Conservation (phyloP, 2,329 filamentous ascomycete genomes). For the Fusarium sp. region DNA sequence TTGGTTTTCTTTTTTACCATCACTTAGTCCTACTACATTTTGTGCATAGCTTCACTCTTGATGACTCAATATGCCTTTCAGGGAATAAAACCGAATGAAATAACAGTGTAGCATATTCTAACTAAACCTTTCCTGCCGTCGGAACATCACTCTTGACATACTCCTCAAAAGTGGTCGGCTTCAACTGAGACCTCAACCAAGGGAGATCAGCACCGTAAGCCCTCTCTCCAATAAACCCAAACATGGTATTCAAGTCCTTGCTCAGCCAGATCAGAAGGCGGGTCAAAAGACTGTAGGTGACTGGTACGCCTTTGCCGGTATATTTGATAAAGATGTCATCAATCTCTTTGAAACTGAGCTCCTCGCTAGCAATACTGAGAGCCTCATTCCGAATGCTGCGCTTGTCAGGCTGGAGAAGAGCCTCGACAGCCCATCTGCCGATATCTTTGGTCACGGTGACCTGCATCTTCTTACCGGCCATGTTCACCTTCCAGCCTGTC, state of each 20-base stretch:
- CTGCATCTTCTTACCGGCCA: slow-evolving; percentile 43
- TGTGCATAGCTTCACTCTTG: neutral
- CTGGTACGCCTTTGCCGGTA: slow-evolving; percentile 36
- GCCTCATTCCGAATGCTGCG: slow-evolving; percentile 36
- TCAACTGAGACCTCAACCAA: slow-evolving; percentile 31
- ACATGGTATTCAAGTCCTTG: slow-evolving; percentile 41
- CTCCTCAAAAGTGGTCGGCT: slow-evolving; percentile 40
- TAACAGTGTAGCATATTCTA: neutral
- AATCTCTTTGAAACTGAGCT: slow-evolving; percentile 38
- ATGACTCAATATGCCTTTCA: neutral
- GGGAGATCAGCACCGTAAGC: slow-evolving; percentile 37
- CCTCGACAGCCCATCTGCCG: slow-evolving; percentile 41
- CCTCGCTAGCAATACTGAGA: slow-evolving; percentile 42
- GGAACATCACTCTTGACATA: slow-evolving; percentile 32
- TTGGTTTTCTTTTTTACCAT: neutral
- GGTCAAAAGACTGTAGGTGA: slow-evolving; percentile 35
- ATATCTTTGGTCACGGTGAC: slow-evolving; percentile 43
- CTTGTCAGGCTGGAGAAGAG: slow-evolving; percentile 28
- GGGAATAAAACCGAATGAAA: neutral
- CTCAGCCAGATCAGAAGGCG: slow-evolving; percentile 38
- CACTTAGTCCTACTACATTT: neutral
- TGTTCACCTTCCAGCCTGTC: slow-evolving; percentile 44
- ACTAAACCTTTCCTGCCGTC: neutral
- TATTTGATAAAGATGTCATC: slow-evolving; percentile 34
- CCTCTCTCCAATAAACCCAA: slow-evolving; percentile 36